Evolutionary conservation across 2,329 filamentous ascomycete species (phyloP).

Genomic region (Sclerotinia borealis): DNA sequence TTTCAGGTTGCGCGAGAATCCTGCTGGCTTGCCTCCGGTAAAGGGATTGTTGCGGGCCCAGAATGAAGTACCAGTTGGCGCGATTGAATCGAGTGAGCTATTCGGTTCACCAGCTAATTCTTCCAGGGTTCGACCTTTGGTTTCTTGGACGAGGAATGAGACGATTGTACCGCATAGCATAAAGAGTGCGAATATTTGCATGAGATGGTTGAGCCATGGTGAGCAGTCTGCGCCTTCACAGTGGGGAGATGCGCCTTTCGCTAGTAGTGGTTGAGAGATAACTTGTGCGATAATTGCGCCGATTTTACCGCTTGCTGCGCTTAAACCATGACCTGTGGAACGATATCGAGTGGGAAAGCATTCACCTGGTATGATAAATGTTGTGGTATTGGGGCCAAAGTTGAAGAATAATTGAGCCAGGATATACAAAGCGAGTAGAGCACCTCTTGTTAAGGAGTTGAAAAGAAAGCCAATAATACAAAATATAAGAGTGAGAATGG

Average conservation of each 20-base stretch:
- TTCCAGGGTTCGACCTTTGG: conserved; percentile 67
- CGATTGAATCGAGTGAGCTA: conserved; percentile 7
- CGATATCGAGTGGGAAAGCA: conserved; percentile 60
- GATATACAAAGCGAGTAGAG: conserved; percentile 56
- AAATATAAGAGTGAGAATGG: conserved; percentile 55
- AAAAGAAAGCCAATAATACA: conserved; percentile 57
- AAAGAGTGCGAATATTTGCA: conserved; percentile 74
- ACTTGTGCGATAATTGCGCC: conserved; percentile 63
- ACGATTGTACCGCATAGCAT: conserved; percentile 68
- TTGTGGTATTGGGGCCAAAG: conserved; percentile 60
- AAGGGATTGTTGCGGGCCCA: conserved; percentile 19
- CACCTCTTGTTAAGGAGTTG: conserved; percentile 40
- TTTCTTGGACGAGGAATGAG: conserved; percentile 70
- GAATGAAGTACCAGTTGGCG: neutral
- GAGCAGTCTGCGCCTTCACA: conserved; percentile 45
- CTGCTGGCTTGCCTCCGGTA: conserved; percentile 22
- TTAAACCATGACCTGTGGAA: conserved; percentile 57
- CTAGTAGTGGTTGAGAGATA: conserved; percentile 57
- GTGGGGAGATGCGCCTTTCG: conserved; percentile 45
- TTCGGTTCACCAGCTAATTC: conserved; percentile 55
- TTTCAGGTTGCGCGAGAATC: conserved; percentile 15
- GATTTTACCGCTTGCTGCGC: conserved; percentile 60
- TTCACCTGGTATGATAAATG: conserved; percentile 59
- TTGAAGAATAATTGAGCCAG: conserved; percentile 63
- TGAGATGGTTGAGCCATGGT: conserved; percentile 63